A percentile compares a stretch with the other conserved stretches of the same genome.
Conservation (phyloP, 1,284 basidiomycete species). For the Mycena sp. region DNA sequence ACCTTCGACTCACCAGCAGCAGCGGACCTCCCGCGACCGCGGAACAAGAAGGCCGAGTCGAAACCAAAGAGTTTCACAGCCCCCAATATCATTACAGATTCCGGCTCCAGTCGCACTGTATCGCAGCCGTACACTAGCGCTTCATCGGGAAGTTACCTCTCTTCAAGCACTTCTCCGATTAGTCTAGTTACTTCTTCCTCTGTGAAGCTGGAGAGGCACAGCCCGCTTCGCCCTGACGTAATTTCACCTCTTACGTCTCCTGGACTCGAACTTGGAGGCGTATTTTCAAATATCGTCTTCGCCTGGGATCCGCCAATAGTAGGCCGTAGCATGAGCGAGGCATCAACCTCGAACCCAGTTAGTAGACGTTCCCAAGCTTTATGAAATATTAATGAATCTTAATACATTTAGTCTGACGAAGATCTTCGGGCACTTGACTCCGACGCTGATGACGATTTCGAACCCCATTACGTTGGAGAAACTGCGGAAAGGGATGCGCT, state of each 20-base stretch:
- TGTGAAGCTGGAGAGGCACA: slow-evolving; percentile 26
- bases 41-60: slow-evolving; percentile 24
- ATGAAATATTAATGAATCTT: neutral
- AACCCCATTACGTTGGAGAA: slow-evolving; percentile 31
- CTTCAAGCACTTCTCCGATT: slow-evolving; percentile 10
- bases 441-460: slow-evolving; percentile 32
- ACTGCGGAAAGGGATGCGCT: slow-evolving; percentile 30
- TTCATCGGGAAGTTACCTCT: slow-evolving; percentile 7
- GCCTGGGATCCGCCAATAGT: slow-evolving; percentile 26
- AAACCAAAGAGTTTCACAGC: slow-evolving; percentile 12
- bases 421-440: slow-evolving; percentile 29
- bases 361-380: neutral
- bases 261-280: slow-evolving; percentile 24
- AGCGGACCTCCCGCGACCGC: slow-evolving; percentile 20
- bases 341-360: neutral
- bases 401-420: slow-evolving; percentile 11
- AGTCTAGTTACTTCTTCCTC: slow-evolving; percentile 9
- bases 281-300: slow-evolving; percentile 28
- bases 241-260: slow-evolving; percentile 28
- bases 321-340: slow-evolving; percentile 5
- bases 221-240: slow-evolving; percentile 30
- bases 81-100: slow-evolving; percentile 13
- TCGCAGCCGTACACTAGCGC: slow-evolving; percentile 18
- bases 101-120: slow-evolving; percentile 14
- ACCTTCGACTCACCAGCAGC: slow-evolving; percentile 31